Evolutionary conservation across 106 monocot species (phyloP), one percentile per base, ranked within the genome.

Genomic region (Dioscorea dumetorum): DNA sequence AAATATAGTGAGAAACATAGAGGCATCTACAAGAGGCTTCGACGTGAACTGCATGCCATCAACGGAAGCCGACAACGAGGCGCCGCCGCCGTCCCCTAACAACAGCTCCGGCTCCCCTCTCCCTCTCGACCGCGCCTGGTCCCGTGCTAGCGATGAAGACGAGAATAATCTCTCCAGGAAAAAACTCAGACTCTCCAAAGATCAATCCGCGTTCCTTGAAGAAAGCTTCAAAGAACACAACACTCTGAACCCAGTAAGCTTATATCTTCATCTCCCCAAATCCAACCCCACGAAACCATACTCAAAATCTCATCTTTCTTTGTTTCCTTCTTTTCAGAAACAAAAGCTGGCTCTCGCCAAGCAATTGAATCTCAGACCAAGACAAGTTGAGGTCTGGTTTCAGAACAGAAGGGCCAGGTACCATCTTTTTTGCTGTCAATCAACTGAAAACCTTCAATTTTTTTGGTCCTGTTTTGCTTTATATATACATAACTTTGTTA

Each of bases 151-250:
- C 72, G 93, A 93, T 70, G 93, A 93, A 31, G 93, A 93, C 2
- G 93, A 92, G 61, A 83, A 83, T 21, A 87, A 81, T 3, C 49
- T 49, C 1, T 62, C 78, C 14, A 69, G 90, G 58, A 93, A 93
- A 65, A 94, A 94, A 62, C 90, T 90, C 21, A 67, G 93, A 18
- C 86, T 89, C 22, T 86, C 88, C 21, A 93, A 89, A 33, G 93
- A 93, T 34, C 93, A 93, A 66, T 88, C 86, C 2, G 84, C 83
- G 14, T 93, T 66, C 70, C 78, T 93, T 13, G 90, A 90, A 56
- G 88, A 88, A 54, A 93, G 85, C 74, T 93, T 93, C 72, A 86
- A 85, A 54, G 88, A 93, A 57, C 87, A 94, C 61, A 77, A 79
- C 67, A 84, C 93, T 11, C 88, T 89, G 57, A 93, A 88, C 48